These are phyloP conservation scores for Exophiala bonariae DNA, from an alignment of 2,329 filamentous ascomycete genomes.

Conservation along the genomic window DNA sequence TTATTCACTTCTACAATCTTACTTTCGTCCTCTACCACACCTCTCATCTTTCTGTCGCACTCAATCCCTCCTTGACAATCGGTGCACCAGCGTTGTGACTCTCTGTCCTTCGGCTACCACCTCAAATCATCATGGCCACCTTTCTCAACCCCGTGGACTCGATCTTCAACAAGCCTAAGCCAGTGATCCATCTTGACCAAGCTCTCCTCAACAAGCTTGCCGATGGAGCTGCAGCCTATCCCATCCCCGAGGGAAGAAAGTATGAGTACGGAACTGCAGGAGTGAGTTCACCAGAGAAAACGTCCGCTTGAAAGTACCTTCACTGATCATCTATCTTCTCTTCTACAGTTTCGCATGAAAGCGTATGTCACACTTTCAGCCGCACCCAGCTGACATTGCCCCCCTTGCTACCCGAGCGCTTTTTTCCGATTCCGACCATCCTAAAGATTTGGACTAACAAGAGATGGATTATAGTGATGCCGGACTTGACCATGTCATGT, in stretches of 20 bases:
- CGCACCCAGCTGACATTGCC: slow-evolving; percentile 31
- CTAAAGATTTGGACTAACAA: slow-evolving; percentile 34
- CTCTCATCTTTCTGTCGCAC: background rate
- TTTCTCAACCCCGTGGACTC: slow-evolving; percentile 23
- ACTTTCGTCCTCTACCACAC: background rate
- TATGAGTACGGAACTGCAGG: slow-evolving; percentile 64
- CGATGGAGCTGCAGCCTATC: slow-evolving; percentile 49
- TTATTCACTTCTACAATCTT: background rate
- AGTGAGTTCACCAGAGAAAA: slow-evolving; percentile 44
- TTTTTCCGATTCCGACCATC: slow-evolving; percentile 25
- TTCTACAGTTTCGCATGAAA: slow-evolving; percentile 65
- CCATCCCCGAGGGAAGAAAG: slow-evolving; percentile 49
- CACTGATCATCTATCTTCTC: slow-evolving; percentile 13
- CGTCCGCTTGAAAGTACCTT: background rate
- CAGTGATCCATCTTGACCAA: slow-evolving; percentile 25
- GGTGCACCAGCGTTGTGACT: background rate
- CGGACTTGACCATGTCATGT: slow-evolving; percentile 62
- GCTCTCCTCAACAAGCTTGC: slow-evolving; percentile 46
- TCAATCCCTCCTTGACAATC: background rate
- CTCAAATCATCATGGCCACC: slow-evolving; percentile 13
- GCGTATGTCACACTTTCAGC: slow-evolving; percentile 51
- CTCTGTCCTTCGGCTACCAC: background rate
- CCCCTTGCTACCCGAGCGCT: background rate
- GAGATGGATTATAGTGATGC: slow-evolving; percentile 56
- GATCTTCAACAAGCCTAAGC: slow-evolving; percentile 29